These are phyloP conservation scores for Boeremia exigua DNA, from an alignment of 2,329 filamentous ascomycete genomes.

Conservation along the genomic window DNA sequence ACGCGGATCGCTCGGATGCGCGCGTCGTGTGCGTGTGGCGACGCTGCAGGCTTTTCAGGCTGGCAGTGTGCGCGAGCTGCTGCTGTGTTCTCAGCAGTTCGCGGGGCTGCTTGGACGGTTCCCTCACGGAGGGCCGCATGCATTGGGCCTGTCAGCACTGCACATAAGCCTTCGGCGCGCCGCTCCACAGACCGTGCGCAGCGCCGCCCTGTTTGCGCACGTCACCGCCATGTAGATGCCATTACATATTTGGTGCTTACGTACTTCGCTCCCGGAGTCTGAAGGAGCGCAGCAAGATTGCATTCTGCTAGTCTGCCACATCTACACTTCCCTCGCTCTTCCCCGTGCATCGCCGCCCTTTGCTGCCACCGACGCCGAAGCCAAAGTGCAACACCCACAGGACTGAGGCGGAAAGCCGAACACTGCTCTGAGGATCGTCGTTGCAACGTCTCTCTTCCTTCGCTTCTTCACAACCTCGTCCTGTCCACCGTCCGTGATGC, in stretches of 20 bases:
- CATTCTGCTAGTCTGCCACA: too few species aligned
- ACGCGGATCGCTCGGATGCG: conserved; percentile 15
- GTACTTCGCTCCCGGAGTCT: too few species aligned
- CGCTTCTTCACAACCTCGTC: neutral
- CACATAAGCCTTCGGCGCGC: neutral
- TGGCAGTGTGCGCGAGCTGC: too few species aligned
- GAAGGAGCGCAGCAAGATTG: too few species aligned
- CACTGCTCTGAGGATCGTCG: neutral
- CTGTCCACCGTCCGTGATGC: neutral
- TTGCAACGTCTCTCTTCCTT: neutral
- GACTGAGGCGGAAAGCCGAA: too few species aligned
- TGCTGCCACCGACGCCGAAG: too few species aligned
- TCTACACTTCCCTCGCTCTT: too few species aligned
- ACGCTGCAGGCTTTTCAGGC: neutral
- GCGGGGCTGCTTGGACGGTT: conserved; percentile 9
- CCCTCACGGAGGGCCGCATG: neutral
- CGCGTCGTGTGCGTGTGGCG: neutral
- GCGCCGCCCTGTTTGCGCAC: neutral
- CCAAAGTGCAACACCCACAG: too few species aligned
- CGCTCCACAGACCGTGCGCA: neutral
- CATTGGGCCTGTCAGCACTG: conserved; percentile 6
- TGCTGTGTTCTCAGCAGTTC: conserved; percentile 1
- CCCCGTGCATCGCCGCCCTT: too few species aligned
- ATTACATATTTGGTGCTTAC: too few species aligned
- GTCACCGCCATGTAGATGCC: neutral